Percentiles rank a stretch among this genome's conserved stretches.
Conservation (phyloP, 345 rosid species). For the Cardamine occulta region DNA sequence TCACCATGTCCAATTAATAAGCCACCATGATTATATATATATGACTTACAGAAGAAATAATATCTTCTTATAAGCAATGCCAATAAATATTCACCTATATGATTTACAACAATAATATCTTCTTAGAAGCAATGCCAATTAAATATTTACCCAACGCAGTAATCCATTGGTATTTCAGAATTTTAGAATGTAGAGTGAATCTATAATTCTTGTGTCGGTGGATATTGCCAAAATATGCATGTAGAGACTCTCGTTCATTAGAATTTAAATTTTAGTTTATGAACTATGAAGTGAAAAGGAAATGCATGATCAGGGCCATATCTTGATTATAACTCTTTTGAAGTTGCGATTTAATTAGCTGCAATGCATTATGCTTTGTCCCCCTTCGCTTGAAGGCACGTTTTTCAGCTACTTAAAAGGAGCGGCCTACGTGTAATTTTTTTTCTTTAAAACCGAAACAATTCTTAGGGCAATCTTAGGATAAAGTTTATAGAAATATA, state of each 20-base stretch:
- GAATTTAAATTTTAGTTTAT: background rate
- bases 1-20: conserved; percentile 16
- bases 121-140: background rate
- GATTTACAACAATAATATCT: background rate
- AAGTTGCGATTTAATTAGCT: background rate
- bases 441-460: too few species aligned
- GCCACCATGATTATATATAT: background rate
- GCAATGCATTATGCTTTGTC: background rate
- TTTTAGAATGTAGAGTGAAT: background rate
- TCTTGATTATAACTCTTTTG: background rate
- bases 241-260: background rate
- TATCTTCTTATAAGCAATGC: background rate
- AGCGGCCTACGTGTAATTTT: background rate
- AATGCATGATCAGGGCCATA: background rate
- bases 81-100: conserved; percentile 5
- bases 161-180: background rate
- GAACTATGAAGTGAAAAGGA: background rate
- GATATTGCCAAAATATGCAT: background rate
- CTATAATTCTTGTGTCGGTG: background rate
- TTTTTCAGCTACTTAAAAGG: background rate
- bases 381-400: background rate
- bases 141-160: background rate
- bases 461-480: too few species aligned
- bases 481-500: too few species aligned
- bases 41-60: background rate